A percentile compares a stretch with the other conserved stretches of the same genome.
These are phyloP conservation scores for Trichoderma lentiforme DNA, from an alignment of 2,329 filamentous ascomycete genomes.

Conservation along the genomic window DNA sequence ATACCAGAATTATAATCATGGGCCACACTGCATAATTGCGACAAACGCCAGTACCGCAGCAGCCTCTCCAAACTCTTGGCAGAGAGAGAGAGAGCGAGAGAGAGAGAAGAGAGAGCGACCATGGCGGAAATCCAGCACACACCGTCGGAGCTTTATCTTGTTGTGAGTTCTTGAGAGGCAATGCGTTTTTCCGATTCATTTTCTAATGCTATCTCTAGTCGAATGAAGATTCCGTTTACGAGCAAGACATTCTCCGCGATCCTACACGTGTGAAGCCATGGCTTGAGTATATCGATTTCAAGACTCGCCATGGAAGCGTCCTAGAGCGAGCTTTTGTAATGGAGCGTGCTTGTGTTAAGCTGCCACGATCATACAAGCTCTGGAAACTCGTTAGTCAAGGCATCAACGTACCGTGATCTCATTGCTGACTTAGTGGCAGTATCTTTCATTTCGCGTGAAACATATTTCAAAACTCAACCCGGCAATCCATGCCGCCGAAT, in stretches of 20 bases:
- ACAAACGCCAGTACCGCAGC: not conserved
- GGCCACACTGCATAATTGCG: not conserved
- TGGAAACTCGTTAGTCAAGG: slow-evolving; percentile 77
- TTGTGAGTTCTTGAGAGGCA: slow-evolving; percentile 40
- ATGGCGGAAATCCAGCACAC: slow-evolving; percentile 34
- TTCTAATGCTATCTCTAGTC: slow-evolving; percentile 46
- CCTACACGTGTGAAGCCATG: slow-evolving; percentile 85
- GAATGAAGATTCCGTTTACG: slow-evolving; percentile 90
- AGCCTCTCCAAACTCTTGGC: not conserved
- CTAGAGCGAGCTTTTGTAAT: slow-evolving; percentile 84
- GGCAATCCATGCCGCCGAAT: slow-evolving; percentile 74
- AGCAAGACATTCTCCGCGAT: slow-evolving; percentile 89
- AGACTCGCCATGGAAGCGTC: slow-evolving; percentile 77
- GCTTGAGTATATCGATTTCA: slow-evolving; percentile 91
- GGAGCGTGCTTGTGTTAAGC: slow-evolving; percentile 83
- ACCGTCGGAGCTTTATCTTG: slow-evolving; percentile 46
- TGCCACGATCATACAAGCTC: slow-evolving; percentile 94
- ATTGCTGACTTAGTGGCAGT: slow-evolving; percentile 46
- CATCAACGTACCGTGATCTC: not conserved
- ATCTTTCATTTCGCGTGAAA: slow-evolving; percentile 78
- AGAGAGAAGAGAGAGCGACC: slow-evolving; percentile 8
- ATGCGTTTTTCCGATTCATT: slow-evolving; percentile 22
- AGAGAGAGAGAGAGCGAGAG: not conserved
- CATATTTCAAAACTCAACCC: slow-evolving; percentile 82
- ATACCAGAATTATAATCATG: not conserved